A percentile compares a stretch with the other conserved stretches of the same genome.
Conservation (phyloP, 805 yeast genomes). For the Jamesozyma piceae region DNA sequence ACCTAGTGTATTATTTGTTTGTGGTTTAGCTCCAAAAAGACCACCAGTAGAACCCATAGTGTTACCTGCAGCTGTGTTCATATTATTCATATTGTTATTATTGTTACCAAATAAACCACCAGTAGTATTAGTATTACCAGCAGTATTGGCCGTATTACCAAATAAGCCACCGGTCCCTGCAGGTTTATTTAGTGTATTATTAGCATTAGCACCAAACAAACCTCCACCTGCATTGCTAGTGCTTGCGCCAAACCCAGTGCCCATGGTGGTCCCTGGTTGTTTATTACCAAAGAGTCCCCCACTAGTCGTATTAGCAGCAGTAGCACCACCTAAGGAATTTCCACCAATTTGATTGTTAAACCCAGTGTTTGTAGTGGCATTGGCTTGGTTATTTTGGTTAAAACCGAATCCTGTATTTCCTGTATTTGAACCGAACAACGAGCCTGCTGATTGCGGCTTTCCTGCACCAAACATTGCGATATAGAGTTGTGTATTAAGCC, state of each 20-base stretch:
- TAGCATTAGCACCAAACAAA: slow-evolving; percentile 23
- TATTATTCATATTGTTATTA: slow-evolving; percentile 5
- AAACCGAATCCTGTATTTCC: slow-evolving; percentile 1
- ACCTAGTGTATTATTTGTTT: slow-evolving; percentile 1
- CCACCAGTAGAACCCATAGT: slow-evolving; percentile 16
- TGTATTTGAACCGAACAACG: slow-evolving; percentile 1
- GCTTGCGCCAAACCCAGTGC: slow-evolving; percentile 15
- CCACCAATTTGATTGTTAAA: not conserved
- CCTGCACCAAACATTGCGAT: slow-evolving; percentile 3
- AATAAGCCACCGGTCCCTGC: slow-evolving; percentile 7
- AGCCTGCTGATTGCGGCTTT: slow-evolving; percentile 3
- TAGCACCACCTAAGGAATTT: not conserved
- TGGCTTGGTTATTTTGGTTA: not conserved
- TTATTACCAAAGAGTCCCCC: slow-evolving; percentile 10
- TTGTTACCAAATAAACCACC: slow-evolving; percentile 17
- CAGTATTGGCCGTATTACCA: slow-evolving; percentile 6
- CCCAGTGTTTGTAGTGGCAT: not conserved
- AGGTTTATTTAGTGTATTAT: slow-evolving; percentile 5
- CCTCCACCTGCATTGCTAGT: slow-evolving; percentile 15
- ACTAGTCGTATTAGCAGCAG: slow-evolving; percentile 5
- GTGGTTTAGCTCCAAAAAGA: slow-evolving; percentile 13
- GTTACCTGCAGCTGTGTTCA: slow-evolving; percentile 1
- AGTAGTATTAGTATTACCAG: slow-evolving; percentile 7
- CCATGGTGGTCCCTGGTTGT: slow-evolving; percentile 4
- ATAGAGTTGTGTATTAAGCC: no score